phyloP scores from a whole-genome alignment of 2,329 filamentous ascomycete species.

The Clonostachys chloroleuca region DNA sequence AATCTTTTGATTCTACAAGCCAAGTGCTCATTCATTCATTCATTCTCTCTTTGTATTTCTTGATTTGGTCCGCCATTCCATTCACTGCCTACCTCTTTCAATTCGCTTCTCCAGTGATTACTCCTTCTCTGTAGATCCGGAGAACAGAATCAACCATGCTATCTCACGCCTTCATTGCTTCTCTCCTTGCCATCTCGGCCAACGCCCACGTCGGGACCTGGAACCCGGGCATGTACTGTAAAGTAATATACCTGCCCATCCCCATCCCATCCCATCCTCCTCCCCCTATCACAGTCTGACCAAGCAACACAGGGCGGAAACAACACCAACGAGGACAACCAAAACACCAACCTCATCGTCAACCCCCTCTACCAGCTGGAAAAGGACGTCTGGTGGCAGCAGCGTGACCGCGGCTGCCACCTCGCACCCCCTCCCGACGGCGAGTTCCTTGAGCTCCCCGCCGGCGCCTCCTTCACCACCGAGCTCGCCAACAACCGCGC shows the following conservation, averaged over 20 bases:
- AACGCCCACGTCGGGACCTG: constrained; percentile 9
- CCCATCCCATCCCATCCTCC: too few relatives aligned
- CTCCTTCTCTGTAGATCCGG: too few relatives aligned
- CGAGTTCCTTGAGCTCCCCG: constrained; percentile 36
- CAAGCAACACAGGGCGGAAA: constrained; percentile 15
- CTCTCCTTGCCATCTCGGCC: constrained; percentile 1
- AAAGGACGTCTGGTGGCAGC: constrained; percentile 44
- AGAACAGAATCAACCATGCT: too few relatives aligned
- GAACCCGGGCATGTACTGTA: constrained; percentile 12
- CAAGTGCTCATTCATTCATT: too few relatives aligned
- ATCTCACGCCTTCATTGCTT: too few relatives aligned
- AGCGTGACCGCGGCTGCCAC: constrained; percentile 41
- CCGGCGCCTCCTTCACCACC: constrained; percentile 39
- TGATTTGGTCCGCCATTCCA: too few relatives aligned
- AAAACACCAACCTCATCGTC: constrained; percentile 38
- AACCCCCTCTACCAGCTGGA: constrained; percentile 38
- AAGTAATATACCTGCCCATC: too few relatives aligned
- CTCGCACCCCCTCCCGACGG: constrained; percentile 21
- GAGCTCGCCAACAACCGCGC: constrained; percentile 46
- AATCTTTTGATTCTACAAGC: too few relatives aligned
- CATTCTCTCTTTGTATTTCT: too few relatives aligned
- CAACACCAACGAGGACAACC: constrained; percentile 22
- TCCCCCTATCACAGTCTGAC: too few relatives aligned
- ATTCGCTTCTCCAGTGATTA: too few relatives aligned
- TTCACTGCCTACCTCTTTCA: too few relatives aligned